phyloP scores from a whole-genome alignment of 257 asterid species.

The Capsicum rhomboideum region DNA sequence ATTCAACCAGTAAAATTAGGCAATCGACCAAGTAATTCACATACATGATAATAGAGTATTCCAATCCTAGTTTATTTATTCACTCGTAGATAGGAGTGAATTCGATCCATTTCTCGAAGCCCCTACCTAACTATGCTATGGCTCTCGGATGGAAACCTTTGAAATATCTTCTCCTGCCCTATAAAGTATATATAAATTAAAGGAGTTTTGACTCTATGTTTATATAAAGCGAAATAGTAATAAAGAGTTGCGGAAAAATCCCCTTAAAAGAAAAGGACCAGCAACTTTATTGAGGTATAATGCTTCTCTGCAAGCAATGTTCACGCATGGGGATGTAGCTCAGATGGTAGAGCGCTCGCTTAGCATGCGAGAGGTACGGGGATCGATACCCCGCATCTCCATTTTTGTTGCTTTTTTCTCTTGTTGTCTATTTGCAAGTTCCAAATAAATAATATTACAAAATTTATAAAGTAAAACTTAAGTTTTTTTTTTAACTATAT shows the following conservation, averaged over 20 bases:
- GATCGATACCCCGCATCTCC: conserved; percentile 53
- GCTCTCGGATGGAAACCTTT: background rate
- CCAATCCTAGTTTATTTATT: background rate
- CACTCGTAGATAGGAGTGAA: background rate
- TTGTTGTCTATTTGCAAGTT: too few relatives aligned
- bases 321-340: conserved; percentile 43
- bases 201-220: background rate
- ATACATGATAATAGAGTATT: background rate
- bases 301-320: background rate
- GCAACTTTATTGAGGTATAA: too few relatives aligned
- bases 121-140: background rate
- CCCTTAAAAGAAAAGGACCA: too few relatives aligned
- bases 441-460: too few relatives aligned
- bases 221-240: background rate
- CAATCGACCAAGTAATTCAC: background rate
- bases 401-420: background rate
- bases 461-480: background rate
- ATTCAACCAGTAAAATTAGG: background rate
- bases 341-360: conserved; percentile 60
- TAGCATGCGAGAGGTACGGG: conserved; percentile 46
- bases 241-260: too few relatives aligned
- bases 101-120: too few relatives aligned
- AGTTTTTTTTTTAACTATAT: background rate
- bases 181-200: background rate
- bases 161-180: background rate